These are phyloP conservation scores for Deakozyma indianensis DNA, from an alignment of 805 yeast species.

Conservation along the genomic window DNA sequence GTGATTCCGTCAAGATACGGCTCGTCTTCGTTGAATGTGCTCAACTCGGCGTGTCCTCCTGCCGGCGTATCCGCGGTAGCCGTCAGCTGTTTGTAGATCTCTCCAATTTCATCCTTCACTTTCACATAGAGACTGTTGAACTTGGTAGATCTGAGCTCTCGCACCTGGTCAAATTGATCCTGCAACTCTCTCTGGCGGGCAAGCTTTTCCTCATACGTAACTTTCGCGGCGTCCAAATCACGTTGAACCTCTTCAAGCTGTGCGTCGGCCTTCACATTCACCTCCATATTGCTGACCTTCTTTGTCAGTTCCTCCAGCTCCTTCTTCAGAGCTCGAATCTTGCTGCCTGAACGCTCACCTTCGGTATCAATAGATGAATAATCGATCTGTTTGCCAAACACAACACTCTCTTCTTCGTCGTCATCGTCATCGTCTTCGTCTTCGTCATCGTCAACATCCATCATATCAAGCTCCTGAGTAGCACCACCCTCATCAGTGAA, in stretches of 20 bases:
- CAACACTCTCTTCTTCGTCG: background rate
- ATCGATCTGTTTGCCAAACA: background rate
- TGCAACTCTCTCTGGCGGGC: conserved; percentile 40
- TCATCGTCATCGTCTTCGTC: background rate
- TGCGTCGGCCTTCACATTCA: conserved; percentile 72
- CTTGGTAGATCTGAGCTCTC: conserved; percentile 38
- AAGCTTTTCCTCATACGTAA: conserved; percentile 49
- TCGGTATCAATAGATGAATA: conserved; percentile 9
- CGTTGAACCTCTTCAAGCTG: conserved; percentile 55
- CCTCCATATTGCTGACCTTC: conserved; percentile 34
- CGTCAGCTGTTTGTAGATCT: conserved; percentile 75
- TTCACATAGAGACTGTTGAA: conserved; percentile 69
- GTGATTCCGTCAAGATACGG: conserved; percentile 74
- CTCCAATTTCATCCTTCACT: conserved; percentile 57
- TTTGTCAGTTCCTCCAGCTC: background rate
- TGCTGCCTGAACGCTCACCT: conserved; percentile 15
- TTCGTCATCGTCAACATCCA: background rate
- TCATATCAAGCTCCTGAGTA: background rate
- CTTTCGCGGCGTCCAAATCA: conserved; percentile 44
- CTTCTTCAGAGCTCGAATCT: background rate
- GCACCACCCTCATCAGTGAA: background rate
- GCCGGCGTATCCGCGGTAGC: conserved; percentile 53
- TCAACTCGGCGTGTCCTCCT: conserved; percentile 88
- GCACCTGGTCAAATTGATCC: conserved; percentile 44
- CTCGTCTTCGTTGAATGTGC: conserved; percentile 78